Conservation (phyloP, 768 basidiomycete species). For the Antrodiella citrinella region DNA sequence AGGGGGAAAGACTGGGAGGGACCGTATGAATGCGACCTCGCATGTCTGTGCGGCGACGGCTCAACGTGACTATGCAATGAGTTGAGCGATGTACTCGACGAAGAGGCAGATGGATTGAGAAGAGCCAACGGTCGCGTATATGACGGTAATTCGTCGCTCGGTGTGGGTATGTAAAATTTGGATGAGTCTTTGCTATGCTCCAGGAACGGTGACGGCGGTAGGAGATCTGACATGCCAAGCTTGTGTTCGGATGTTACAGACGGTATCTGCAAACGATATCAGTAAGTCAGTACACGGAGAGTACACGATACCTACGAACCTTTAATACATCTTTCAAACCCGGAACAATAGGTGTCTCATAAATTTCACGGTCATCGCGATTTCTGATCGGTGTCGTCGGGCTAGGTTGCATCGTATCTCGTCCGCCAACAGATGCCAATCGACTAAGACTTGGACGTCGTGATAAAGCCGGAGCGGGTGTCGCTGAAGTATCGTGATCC, state of each 20-base stretch:
- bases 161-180: no score
- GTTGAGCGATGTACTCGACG: constrained; percentile 32
- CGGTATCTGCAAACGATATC: constrained; percentile 39
- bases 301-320: no score
- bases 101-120: constrained; percentile 25
- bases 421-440: no score
- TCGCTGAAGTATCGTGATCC: no score
- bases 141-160: background rate
- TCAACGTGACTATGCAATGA: constrained; percentile 21
- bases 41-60: constrained; percentile 13
- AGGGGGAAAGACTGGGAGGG: constrained; percentile 15
- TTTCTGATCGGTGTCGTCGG: no score
- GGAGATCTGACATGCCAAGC: constrained; percentile 56
- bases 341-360: no score
- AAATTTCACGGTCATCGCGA: no score
- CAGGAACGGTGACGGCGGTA: constrained; percentile 64
- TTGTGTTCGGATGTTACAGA: constrained; percentile 63
- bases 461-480: no score
- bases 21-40: constrained; percentile 16
- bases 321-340: no score
- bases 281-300: no score
- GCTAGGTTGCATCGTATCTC: no score
- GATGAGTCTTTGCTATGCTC: background rate
- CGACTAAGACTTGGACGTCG: no score
- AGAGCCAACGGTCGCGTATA: constrained; percentile 1